These are phyloP conservation scores for Umbelopsis sp. DNA, from an alignment of 192 early-diverging fungal species.

Conservation along the genomic window DNA sequence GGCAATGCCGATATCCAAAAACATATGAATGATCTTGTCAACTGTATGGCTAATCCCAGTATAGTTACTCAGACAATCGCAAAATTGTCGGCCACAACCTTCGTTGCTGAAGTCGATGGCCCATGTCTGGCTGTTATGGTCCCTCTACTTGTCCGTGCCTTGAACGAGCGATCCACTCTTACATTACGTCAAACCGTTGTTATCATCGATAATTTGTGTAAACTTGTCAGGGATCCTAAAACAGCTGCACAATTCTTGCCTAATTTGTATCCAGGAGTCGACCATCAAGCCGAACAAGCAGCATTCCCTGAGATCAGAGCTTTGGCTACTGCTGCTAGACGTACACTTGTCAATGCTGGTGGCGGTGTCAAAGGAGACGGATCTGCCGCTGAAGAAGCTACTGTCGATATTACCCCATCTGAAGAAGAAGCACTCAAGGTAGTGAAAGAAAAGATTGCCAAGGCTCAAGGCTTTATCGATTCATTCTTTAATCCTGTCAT, in stretches of 20 bases:
- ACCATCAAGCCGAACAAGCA: conserved; percentile 69
- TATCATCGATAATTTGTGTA: conserved; percentile 86
- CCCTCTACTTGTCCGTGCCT: conserved; percentile 68
- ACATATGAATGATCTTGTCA: conserved; percentile 70
- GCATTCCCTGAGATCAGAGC: conserved; percentile 76
- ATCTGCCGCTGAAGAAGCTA: conserved; percentile 34
- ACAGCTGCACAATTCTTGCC: conserved; percentile 80
- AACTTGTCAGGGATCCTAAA: conserved; percentile 81
- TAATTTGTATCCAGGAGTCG: conserved; percentile 70
- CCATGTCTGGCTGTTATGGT: conserved; percentile 81
- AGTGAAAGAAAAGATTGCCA: conserved; percentile 47
- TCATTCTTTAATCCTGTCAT: conserved; percentile 52
- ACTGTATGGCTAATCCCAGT: conserved; percentile 76
- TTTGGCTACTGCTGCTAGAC: conserved; percentile 60
- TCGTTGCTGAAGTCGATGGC: conserved; percentile 76
- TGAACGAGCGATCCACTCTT: conserved; percentile 64
- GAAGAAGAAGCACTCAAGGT: conserved; percentile 42
- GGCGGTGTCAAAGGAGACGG: conserved; percentile 47
- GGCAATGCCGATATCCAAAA: conserved; percentile 75
- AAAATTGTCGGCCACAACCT: conserved; percentile 64
- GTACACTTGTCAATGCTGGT: conserved; percentile 68
- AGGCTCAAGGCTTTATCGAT: conserved; percentile 51
- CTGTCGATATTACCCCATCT: conserved; percentile 19
- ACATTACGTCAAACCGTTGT: conserved; percentile 72
- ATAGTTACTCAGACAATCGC: conserved; percentile 74